Evolutionary conservation across 2,329 filamentous ascomycete genomes (phyloP).

Genomic region (Pseudogymnoascus sp.): DNA sequence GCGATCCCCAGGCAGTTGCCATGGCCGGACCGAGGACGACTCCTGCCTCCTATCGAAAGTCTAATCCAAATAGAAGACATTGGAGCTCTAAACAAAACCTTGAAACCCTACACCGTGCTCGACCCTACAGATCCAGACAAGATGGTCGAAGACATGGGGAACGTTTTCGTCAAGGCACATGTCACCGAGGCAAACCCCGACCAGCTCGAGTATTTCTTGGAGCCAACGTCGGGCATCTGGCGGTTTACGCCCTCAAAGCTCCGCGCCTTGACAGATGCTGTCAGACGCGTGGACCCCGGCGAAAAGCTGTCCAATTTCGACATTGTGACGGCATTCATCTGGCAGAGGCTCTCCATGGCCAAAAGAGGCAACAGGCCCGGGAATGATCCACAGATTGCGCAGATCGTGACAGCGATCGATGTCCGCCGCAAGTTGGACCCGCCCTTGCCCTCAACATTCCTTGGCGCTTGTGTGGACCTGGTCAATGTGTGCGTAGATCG

Average conservation of each 20-base stretch:
- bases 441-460: not conserved
- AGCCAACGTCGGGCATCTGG: not conserved
- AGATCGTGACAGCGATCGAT: not conserved
- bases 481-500: not conserved
- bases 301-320: not conserved
- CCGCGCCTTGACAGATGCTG: not conserved
- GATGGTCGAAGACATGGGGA: not conserved
- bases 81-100: not conserved
- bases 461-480: slow-evolving; percentile 3
- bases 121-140: not conserved
- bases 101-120: not conserved
- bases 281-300: not conserved
- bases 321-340: not conserved
- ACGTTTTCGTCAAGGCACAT: not conserved
- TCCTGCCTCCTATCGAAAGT: not conserved
- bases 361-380: not conserved
- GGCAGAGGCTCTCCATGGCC: not conserved
- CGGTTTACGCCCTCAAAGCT: slow-evolving; percentile 1
- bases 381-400: not conserved
- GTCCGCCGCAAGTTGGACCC: not conserved
- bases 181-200: not conserved
- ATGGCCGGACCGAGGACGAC: not conserved
- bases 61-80: not conserved
- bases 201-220: not conserved
- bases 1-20: not conserved